phyloP scores from a whole-genome alignment of 805 yeast species.

The Candida caryicola region DNA sequence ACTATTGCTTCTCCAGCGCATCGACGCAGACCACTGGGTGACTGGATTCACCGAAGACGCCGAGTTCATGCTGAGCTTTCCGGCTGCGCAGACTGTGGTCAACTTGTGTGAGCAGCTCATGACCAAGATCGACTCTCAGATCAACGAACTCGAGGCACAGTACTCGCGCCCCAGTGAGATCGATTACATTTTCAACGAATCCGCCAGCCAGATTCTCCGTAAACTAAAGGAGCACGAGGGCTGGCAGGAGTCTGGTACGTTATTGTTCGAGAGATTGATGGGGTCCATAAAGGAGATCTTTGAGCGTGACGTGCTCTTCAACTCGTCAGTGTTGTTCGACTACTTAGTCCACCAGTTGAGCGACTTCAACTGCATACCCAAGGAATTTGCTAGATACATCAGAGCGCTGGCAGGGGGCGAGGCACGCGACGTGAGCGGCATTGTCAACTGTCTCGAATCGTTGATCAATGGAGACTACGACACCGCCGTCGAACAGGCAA shows the following conservation, averaged over 20 bases:
- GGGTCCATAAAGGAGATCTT: conserved; percentile 44
- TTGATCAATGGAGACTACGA: conserved; percentile 37
- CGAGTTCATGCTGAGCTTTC: background rate
- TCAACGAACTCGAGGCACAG: conserved; percentile 50
- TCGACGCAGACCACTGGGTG: conserved; percentile 31
- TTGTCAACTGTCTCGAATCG: conserved; percentile 14
- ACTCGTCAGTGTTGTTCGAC: conserved; percentile 56
- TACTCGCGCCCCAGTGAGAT: conserved; percentile 50
- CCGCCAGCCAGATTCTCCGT: conserved; percentile 44
- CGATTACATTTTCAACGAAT: conserved; percentile 48
- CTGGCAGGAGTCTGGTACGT: conserved; percentile 51
- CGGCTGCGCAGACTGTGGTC: conserved; percentile 1
- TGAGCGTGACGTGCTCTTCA: conserved; percentile 53
- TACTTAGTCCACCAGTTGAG: conserved; percentile 32
- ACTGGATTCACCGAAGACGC: background rate
- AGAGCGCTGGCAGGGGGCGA: background rate
- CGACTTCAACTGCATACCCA: conserved; percentile 13
- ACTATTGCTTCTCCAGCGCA: conserved; percentile 40
- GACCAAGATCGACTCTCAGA: conserved; percentile 40
- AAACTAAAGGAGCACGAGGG: conserved; percentile 51
- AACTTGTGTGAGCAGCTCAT: conserved; percentile 30
- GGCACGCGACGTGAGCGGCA: conserved; percentile 3
- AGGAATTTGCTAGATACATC: conserved; percentile 2
- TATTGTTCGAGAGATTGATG: conserved; percentile 40
- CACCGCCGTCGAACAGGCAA: conserved; percentile 26